phyloP scores from a whole-genome alignment of 2,329 filamentous ascomycete species.

The Cercospora brassicicola region DNA sequence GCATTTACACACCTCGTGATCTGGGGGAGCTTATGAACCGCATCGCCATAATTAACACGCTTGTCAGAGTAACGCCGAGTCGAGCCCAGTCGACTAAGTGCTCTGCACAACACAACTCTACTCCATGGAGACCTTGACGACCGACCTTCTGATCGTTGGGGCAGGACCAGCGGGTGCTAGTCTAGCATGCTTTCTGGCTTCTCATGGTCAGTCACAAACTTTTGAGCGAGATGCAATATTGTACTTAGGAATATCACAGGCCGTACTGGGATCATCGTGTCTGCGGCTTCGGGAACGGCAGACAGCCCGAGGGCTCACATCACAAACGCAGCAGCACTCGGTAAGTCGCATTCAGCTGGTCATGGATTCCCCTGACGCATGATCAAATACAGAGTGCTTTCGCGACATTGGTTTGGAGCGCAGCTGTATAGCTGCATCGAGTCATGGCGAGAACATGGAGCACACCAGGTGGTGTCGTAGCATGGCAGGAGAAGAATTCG shows the following conservation, averaged over 20 bases:
- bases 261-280: slow-evolving; percentile 56
- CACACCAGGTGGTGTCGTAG: slow-evolving; percentile 48
- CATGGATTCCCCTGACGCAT: no score
- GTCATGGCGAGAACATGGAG: slow-evolving; percentile 39
- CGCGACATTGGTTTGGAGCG: slow-evolving; percentile 48
- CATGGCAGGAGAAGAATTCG: slow-evolving; percentile 50
- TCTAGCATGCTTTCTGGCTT: slow-evolving; percentile 38
- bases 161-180: slow-evolving; percentile 39
- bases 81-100: no score
- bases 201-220: slow-evolving; percentile 43
- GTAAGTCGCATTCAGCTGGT: not conserved
- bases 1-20: no score
- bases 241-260: not conserved
- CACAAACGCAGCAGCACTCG: slow-evolving; percentile 56
- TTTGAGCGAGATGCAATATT: no score
- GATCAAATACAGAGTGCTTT: slow-evolving; percentile 43
- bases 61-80: no score
- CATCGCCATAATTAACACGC: no score
- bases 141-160: slow-evolving; percentile 37
- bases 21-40: no score
- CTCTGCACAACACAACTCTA: no score
- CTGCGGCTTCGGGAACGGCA: slow-evolving; percentile 51
- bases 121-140: slow-evolving; percentile 10
- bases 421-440: slow-evolving; percentile 37
- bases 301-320: slow-evolving; percentile 61